Evolutionary conservation across 2,329 filamentous ascomycete genomes (phyloP).

Genomic region (Eutypa lata): DNA sequence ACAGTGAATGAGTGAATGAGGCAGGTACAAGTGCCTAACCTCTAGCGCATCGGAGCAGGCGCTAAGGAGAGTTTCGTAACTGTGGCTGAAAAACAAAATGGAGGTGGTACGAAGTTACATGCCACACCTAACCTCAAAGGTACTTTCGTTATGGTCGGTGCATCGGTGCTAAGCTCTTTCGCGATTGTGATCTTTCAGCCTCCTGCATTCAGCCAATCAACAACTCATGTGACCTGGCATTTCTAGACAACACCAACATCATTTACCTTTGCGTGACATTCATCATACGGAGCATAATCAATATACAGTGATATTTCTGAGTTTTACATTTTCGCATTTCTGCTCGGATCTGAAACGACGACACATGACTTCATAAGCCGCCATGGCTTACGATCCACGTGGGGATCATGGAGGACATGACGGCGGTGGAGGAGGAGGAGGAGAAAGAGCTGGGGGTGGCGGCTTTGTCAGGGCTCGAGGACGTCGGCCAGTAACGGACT

Average conservation of each 20-base stretch:
- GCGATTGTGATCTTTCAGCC: neutral
- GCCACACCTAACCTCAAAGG: too few relatives aligned
- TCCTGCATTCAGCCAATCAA: neutral
- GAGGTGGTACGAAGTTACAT: too few relatives aligned
- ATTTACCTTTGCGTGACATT: neutral
- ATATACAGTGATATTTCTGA: neutral
- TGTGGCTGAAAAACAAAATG: too few relatives aligned
- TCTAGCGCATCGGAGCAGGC: too few relatives aligned
- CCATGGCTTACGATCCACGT: slow-evolving; percentile 54
- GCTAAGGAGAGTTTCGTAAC: too few relatives aligned
- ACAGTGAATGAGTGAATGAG: too few relatives aligned
- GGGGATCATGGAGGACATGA: slow-evolving; percentile 42
- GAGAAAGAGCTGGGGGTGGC: slow-evolving; percentile 37
- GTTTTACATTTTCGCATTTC: neutral
- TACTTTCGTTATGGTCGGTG: too few relatives aligned
- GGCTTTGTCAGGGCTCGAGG: slow-evolving; percentile 48
- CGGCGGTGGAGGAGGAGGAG: slow-evolving; percentile 36
- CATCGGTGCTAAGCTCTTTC: neutral
- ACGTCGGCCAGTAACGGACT: slow-evolving; percentile 77
- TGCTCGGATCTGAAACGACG: neutral
- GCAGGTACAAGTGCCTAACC: too few relatives aligned
- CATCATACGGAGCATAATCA: neutral
- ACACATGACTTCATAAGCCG: slow-evolving; percentile 15
- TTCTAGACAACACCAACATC: neutral
- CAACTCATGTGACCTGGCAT: neutral